Base-by-base conservation (phyloP, 768 basidiomycete genomes). In the Nevesoporus exiguus region DNA sequence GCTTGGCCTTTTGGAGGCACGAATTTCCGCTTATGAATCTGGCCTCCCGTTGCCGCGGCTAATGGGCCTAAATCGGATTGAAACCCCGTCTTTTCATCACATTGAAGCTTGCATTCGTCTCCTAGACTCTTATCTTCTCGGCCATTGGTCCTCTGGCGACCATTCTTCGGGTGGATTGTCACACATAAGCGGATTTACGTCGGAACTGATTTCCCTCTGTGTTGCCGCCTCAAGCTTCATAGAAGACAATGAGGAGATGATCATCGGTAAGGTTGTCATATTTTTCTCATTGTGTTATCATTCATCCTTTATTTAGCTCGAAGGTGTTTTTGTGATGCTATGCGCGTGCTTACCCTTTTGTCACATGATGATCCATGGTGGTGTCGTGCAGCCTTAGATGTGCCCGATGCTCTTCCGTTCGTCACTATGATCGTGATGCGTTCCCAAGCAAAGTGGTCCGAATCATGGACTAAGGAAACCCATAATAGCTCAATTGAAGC, bases 261-360 rank as follows among this genome's bases (percentile, higher is more conserved):
- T 49, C 39, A 47, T 56, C 22, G 70, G 68, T 71, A 50, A 51
- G 51, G 7, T 40, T 4, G 2, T 49, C 25, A 13, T 24, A 0
- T 10, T 29, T n/a, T 15, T 6, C 24, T 41, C 24, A 14, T 9
- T 3, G 27, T 33, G 10, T 13, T 4, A 19, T 29, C 7, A 8
- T 41, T 52, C n/a, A 49, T 14, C 7, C 24, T 27, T 37, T 9
- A 13, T 49, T 14, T 46, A 75, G 78, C 75, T 5, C 70, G 70
- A 47, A 74, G 71, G 59, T 86, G 84, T 55, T 65, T 84, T 33
- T 82, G 86, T 43, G 73, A 79, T 1, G 71, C 77, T 2, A 74
- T 91, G 5, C 82, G 88, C 1, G 80, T 88, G 13, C 78, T 90
- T 34, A 83, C 91, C 52, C 86, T 81, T 47, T 70, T 90, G 8